Evolutionary conservation across 441 rosid species (phyloP), one percentile per base, ranked within the genome.

Genomic region (Geranium incanum): DNA sequence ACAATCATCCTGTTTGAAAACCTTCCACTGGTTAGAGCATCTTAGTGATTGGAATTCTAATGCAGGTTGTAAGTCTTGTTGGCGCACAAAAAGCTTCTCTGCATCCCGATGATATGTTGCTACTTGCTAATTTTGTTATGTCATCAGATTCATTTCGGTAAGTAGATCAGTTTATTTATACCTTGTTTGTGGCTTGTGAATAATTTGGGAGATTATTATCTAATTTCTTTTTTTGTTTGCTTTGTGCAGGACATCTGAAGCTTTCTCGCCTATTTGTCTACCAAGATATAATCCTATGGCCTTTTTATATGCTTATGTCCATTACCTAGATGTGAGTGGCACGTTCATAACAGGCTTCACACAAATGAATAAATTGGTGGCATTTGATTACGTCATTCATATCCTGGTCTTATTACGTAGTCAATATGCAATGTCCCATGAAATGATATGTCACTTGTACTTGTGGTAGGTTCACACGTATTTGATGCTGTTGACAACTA

Each of bases 21-120:
- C 68, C 0, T 68, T 68, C 70, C 66, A 48, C 21, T 74, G 28
- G 69, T n/a, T 72, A 48, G 19, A 62, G 70, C 45, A 66, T 75
- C 72, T 72, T 72, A 55, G 37, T 67, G 39, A 72, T 48, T 48
- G 66, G 75, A 79, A 77, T 66, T 77, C 67, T 64, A 69, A 69
- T 81, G 73, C 86, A 95, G 99, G 98, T 92, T 76, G 76, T 92
- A 77, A 91, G 97, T 84, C 88, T 95, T 71, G 90, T 94, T 67
- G 96, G 99, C 78, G 99, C 97, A 39, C 98, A 95, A 79, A 95
- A 92, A 74, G 93, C 99, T 4, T 95, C 98, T 70, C 91, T 95
- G 69, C 98, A 88, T 85, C 97, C 99, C 0, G 95, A 95, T 83
- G 99, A 95, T 76, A 84, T 92, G 88, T 81, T 92, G 73, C 86